Percentiles rank a stretch among this genome's conserved stretches.
Conservation (phyloP, 768 basidiomycete genomes). For the Leucosporidium yakuticum region DNA sequence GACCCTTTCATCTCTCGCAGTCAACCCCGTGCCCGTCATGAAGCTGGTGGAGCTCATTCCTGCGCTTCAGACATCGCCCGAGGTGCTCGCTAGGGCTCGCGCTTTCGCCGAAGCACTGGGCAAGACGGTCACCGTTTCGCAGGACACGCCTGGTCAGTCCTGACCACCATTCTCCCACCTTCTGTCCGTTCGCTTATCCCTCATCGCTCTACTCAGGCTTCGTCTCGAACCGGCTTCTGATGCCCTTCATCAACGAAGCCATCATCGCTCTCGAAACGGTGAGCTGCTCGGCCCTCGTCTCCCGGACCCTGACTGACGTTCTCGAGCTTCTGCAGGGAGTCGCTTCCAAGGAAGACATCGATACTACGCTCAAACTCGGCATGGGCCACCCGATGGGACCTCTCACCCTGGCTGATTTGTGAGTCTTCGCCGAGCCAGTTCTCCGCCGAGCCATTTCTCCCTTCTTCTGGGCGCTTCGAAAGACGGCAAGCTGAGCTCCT, state of each 20-base stretch:
- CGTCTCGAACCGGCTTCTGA: conserved; percentile 49
- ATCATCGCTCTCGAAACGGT: conserved; percentile 91
- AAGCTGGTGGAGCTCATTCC: conserved; percentile 94
- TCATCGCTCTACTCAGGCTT: conserved; percentile 12
- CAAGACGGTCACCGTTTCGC: conserved; percentile 85
- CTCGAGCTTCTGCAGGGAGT: conserved; percentile 54
- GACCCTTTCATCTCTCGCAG: not conserved
- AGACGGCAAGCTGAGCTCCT: not conserved
- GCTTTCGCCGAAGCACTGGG: conserved; percentile 81
- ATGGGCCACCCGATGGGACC: conserved; percentile 69
- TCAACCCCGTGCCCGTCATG: conserved; percentile 97
- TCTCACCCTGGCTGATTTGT: conserved; percentile 15
- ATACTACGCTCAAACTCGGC: conserved; percentile 84
- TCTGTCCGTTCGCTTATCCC: too few species aligned
- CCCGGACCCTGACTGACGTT: conserved; percentile 45
- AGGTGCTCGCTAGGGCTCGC: conserved; percentile 68
- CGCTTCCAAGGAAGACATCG: conserved; percentile 91
- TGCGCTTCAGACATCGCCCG: conserved; percentile 76
- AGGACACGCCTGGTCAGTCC: conserved; percentile 83
- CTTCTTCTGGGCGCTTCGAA: too few species aligned
- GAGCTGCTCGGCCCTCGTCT: conserved; percentile 2
- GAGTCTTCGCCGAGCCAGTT: not conserved
- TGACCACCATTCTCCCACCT: conserved; percentile 49
- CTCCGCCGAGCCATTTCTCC: not conserved
- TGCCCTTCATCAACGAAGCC: conserved; percentile 98